These are phyloP conservation scores for Amoebophrya sp. DNA, from an alignment of 169 alveolate genomes.

Conservation along the genomic window DNA sequence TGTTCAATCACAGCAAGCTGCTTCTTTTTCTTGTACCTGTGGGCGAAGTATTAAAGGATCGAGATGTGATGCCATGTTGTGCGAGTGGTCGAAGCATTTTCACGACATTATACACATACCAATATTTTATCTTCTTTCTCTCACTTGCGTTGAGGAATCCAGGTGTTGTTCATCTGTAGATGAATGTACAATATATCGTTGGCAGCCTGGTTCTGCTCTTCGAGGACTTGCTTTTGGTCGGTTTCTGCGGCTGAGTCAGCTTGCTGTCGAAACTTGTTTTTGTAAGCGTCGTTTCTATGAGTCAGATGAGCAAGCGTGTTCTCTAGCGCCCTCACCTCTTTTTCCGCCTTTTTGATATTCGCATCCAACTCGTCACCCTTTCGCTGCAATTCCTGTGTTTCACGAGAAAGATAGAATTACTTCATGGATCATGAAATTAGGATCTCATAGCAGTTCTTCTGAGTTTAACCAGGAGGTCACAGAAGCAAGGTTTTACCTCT, in stretches of 20 bases:
- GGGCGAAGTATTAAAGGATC: too few species aligned
- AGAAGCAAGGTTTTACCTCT: background rate
- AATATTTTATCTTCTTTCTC: too few species aligned
- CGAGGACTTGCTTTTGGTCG: constrained; percentile 7
- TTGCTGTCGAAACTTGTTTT: background rate
- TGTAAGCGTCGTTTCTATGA: background rate
- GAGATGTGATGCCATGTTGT: too few species aligned
- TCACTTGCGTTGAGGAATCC: too few species aligned
- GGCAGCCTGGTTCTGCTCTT: constrained; percentile 19
- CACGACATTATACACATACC: too few species aligned
- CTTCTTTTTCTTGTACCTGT: constrained; percentile 13
- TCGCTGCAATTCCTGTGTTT: background rate
- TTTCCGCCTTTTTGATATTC: constrained; percentile 1
- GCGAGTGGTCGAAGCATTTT: too few species aligned
- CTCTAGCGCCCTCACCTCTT: background rate
- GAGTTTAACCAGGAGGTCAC: too few species aligned
- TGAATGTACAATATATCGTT: background rate
- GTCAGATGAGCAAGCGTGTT: background rate
- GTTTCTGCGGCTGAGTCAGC: background rate
- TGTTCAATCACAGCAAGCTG: background rate
- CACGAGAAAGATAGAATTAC: too few species aligned
- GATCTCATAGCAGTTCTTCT: too few species aligned
- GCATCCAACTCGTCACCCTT: constrained; percentile 21
- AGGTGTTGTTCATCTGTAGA: too few species aligned
- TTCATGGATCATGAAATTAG: too few species aligned